Base-by-base conservation (phyloP, 768 basidiomycete species). In the Crassisporium funariophilum region DNA sequence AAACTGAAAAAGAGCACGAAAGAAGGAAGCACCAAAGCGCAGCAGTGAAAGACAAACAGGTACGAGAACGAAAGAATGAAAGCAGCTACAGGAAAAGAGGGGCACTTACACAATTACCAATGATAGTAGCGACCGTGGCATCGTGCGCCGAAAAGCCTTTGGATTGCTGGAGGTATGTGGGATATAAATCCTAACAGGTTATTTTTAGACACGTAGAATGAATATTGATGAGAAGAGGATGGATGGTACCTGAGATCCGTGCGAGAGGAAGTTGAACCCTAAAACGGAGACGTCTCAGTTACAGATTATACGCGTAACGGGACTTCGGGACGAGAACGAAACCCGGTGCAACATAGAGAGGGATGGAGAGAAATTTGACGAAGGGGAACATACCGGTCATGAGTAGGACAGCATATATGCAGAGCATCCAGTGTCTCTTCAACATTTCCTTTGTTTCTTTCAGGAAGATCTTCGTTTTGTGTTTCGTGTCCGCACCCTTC, bases 331-430 rank as follows among this genome's bases (percentile, higher is more conserved):
- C 23, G 48, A 46, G 23, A 17, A 13, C 10, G 29, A 25, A n/a
- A n/a, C n/a, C n/a, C 10, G 9, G 36, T 20, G 7, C 19, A 35
- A 31, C 10, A 2, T 31, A 11, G 29, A 31, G 29, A 11, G 11
- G 5, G 11, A 31, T 11, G 8, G 31, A 23, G 29, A 33, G 41
- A 12, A 35, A 6, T 6, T 9, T 25, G 25, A 21, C 25, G 16
- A 29, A 9, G 36, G 47, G 42, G 35, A 44, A 55, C 68, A 6
- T 47, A 75, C 77, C 77, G 1, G 84, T 83, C 88, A 93, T 90
- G 45, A 94, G 76, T 38, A 92, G 68, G 15, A 94, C 77, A 1
- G 88, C 87, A 58, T 94, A 95, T 39, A 94, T 82, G 61, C 88
- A 91, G 23, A 88, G 62, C 10, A 82, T 53, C 92, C 91, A 95